Base-by-base conservation (phyloP, 257 asterid genomes). In the Fraxinus pennsylvanica region DNA sequence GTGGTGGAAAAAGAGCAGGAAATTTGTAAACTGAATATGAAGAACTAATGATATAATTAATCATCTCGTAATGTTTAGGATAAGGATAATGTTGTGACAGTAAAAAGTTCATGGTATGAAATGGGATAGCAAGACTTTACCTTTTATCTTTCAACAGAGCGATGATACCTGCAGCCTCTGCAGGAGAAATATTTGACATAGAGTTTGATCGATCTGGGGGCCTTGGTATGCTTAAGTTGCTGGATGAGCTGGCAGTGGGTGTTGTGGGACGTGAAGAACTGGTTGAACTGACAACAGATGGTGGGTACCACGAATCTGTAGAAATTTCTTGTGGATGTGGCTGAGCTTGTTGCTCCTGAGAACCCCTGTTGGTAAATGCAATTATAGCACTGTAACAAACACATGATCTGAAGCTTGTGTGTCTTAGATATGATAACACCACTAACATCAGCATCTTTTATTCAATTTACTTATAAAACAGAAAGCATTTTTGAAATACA, bases 161-260 rank as follows among this genome's bases (percentile, higher is more conserved):
- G 74, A 88, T 82, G 66, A 93, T 90, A 73, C 91, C 91, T n/a
- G 98, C 96, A 57, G 91, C 94, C 87, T 92, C 98, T 17, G 97
- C 89, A 7, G 96, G 98, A 19, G 99, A 92, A 71, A 91, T 98
- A 67, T 89, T 88, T 17, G 96, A 82, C 76, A 85, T 47, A 77
- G 91, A 79, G 75, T 73, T 87, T 63, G 88, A 84, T 54, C 94
- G 90, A 74, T 92, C 97, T 1, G 85, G 66, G 0, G 89, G 90
- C 80, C 93, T 85, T 29, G 87, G 79, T 27, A 47, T 59, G 77
- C 84, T 81, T 70, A 88, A 89, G 82, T 86, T 78, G 79, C 84
- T 76, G n/a, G 96, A 76, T 68, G 96, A 77, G 82, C 86, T 83
- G 32, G 82, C 71, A 78, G 90, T 86, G 70, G 94, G 96, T 59